Evolutionary conservation across 495 filamentous ascomycete species (phyloP).

Genomic region (Penicillium egyptiacum): DNA sequence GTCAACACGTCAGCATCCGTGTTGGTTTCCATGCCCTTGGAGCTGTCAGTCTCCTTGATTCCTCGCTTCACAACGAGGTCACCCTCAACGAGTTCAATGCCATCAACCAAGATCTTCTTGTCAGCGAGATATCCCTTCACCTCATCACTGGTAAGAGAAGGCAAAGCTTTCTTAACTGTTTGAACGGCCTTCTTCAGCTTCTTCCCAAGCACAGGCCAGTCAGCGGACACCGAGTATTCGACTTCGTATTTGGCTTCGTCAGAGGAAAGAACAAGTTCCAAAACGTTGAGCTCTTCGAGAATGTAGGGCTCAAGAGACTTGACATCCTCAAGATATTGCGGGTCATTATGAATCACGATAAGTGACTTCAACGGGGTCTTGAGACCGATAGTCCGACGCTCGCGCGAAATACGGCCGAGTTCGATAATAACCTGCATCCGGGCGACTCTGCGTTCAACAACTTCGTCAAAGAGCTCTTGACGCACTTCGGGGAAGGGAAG

Average conservation of each 20-base stretch:
- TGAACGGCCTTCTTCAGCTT: conserved; percentile 92
- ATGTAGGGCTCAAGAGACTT: conserved; percentile 82
- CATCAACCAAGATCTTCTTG: conserved; percentile 75
- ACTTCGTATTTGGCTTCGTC: conserved; percentile 91
- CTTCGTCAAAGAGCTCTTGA: conserved; percentile 81
- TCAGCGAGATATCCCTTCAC: conserved; percentile 70
- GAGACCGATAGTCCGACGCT: conserved; percentile 78
- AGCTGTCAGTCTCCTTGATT: conserved; percentile 64
- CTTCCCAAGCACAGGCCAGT: conserved; percentile 94
- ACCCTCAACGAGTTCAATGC: conserved; percentile 74
- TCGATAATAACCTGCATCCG: conserved; percentile 98
- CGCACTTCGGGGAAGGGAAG: conserved; percentile 84
- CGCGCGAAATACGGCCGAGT: conserved; percentile 77
- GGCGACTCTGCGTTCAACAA: conserved; percentile 79
- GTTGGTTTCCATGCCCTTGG: conserved; percentile 76
- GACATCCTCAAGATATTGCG: conserved; percentile 81
- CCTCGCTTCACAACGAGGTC: conserved; percentile 84
- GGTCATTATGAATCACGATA: conserved; percentile 83
- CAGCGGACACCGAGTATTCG: conserved; percentile 81
- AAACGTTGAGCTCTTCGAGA: conserved; percentile 85
- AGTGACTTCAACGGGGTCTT: conserved; percentile 90
- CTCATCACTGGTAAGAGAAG: conserved; percentile 71
- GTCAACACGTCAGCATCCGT: conserved; percentile 80
- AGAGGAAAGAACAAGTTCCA: conserved; percentile 76
- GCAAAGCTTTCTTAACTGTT: conserved; percentile 88